Base-by-base conservation (phyloP, 2,329 filamentous ascomycete genomes). In the Sporothrix schenckii region DNA sequence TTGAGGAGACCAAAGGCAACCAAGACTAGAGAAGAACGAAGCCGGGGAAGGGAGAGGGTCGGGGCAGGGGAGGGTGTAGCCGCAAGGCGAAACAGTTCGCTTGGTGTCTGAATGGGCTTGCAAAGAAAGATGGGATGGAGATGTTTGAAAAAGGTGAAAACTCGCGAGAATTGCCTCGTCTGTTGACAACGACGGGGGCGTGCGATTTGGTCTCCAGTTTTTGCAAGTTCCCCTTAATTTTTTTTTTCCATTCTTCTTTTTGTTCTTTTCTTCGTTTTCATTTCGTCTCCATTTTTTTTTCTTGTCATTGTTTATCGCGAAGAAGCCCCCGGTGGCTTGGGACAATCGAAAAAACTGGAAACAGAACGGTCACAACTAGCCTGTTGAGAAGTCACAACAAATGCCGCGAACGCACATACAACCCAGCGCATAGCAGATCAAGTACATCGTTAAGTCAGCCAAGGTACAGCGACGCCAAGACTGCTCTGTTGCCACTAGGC, bases 131-230 rank as follows among this genome's bases (percentile, higher is more conserved):
- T 30, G 41, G 24, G 44, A 65, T 49, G 60, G 60, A 65, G 44
- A 30, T 50, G 16, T 50, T 30, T 69, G 60, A 56, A 69, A 61
- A 50, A 61, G 67, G 54, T 49, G 66, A 68, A 56, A 58, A 66
- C 61, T 63, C 58, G 58, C 61, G 61, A 66, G 61, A 52, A 66
- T 27, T 27, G 58, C 58, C 58, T 63, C 58, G 58, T 63, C 39
- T 21, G 14, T 27, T 11, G 14, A 27, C 30, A 16, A 60, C 10
- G 39, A 41, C 24, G 44, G 47, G 24, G 27, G 44, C 39, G 63
- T 66, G 27, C 44, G 27, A 39, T 13, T 34, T 44, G 21, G 52
- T 44, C 34, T 41, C 52, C 39, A 56, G 13, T 54, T 56, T 56
- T 44, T 44, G 41, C 10, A 16, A 7, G 10, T 16, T 44, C 5